Percentiles rank a stretch among this genome's conserved stretches.
Evolutionary conservation across 2,329 filamentous ascomycete species (phyloP).

Genomic region (Plectosphaerella plurivora): DNA sequence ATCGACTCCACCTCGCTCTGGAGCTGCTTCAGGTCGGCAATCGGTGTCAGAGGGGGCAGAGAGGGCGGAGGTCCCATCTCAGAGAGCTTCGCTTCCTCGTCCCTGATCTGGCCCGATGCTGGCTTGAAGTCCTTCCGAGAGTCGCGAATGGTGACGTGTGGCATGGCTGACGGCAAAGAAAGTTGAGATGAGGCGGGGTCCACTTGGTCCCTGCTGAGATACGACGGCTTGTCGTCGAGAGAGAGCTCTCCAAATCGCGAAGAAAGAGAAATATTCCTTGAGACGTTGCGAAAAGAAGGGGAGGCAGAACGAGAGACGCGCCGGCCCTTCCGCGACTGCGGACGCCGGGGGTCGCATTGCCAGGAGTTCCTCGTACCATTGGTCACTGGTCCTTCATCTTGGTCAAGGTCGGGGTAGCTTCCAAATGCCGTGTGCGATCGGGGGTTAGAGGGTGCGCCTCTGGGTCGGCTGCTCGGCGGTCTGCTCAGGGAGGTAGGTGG

Average conservation of each 20-base stretch:
- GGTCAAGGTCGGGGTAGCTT: slow-evolving; percentile 32
- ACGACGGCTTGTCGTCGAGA: background rate
- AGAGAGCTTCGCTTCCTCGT: background rate
- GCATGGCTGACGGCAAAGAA: background rate
- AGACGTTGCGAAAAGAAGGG: background rate
- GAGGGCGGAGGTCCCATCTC: background rate
- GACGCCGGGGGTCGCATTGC: slow-evolving; percentile 5
- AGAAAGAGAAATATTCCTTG: background rate
- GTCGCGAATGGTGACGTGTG: background rate
- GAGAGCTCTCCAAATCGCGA: background rate
- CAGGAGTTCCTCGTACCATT: slow-evolving; percentile 28
- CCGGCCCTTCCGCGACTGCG: slow-evolving; percentile 1
- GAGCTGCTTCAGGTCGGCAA: slow-evolving; percentile 8
- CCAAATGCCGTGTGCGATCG: slow-evolving; percentile 35
- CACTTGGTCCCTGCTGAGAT: background rate
- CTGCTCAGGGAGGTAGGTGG: slow-evolving; percentile 46
- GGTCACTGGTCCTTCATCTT: slow-evolving; percentile 23
- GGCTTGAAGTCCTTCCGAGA: background rate
- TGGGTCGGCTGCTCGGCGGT: slow-evolving; percentile 39
- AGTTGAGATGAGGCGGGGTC: background rate
- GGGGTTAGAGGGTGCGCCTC: slow-evolving; percentile 25
- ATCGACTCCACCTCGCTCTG: slow-evolving; percentile 16
- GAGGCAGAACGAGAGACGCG: background rate
- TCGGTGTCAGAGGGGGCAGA: background rate
- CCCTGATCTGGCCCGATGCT: background rate